These are phyloP conservation scores for Malus asiatica DNA, from an alignment of 306 rosid genomes.

Conservation along the genomic window DNA sequence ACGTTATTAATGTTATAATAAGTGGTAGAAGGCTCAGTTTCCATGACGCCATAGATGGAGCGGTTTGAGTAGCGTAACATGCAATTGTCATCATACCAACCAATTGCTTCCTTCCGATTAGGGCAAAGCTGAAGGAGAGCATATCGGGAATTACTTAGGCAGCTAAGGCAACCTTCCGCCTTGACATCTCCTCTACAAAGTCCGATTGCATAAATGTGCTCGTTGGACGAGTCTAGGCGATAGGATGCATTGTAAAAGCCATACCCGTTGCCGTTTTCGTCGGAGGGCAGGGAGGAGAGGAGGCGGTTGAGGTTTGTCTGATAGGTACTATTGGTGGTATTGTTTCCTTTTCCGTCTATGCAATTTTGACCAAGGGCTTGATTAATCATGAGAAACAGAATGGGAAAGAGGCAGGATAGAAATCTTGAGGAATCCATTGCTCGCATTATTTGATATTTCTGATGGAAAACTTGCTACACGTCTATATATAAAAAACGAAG, in stretches of 20 bases:
- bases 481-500: no score
- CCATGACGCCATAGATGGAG: not conserved
- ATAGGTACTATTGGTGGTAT: not conserved
- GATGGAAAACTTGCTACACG: no score
- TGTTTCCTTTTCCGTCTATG: not conserved
- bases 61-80: not conserved
- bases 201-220: not conserved
- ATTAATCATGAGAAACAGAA: not conserved
- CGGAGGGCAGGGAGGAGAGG: not conserved
- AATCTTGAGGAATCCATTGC: slow-evolving; percentile 14
- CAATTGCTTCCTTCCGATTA: not conserved
- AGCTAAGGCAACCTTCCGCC: not conserved
- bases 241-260: not conserved
- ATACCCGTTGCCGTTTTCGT: not conserved
- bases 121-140: not conserved
- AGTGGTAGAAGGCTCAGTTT: not conserved
- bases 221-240: not conserved
- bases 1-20: not conserved
- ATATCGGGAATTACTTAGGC: not conserved
- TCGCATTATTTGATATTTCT: not conserved
- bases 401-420: slow-evolving; percentile 1
- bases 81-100: not conserved
- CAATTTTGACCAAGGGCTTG: slow-evolving; percentile 17
- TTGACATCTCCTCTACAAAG: not conserved
- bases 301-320: not conserved